Conservation (phyloP, 768 basidiomycete species). For the Kwoniella botswanensis region DNA sequence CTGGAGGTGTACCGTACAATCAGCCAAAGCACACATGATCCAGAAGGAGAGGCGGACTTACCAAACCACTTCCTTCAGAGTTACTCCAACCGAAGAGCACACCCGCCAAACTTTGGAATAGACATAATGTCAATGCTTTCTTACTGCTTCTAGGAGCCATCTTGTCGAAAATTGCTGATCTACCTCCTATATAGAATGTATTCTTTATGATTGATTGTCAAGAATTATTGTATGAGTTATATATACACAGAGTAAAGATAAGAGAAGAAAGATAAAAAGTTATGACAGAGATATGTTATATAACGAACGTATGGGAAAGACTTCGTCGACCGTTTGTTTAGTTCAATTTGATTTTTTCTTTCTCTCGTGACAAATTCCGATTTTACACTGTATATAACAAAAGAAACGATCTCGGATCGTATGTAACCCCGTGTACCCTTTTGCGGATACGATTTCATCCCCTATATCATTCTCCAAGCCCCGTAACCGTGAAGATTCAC, state of each 20-base stretch:
- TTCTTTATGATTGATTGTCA: background rate
- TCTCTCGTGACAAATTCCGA: background rate
- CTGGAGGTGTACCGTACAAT: conserved; percentile 6
- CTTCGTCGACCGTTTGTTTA: background rate
- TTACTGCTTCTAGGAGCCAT: conserved; percentile 38
- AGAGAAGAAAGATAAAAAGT: background rate
- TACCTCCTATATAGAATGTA: background rate
- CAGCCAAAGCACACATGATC: background rate
- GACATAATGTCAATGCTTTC: conserved; percentile 53
- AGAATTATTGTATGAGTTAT: background rate
- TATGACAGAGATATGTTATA: background rate
- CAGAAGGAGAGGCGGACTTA: conserved; percentile 16
- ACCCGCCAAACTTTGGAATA: conserved; percentile 56
- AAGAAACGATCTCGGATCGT: background rate
- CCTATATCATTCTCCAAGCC: background rate
- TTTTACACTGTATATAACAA: background rate
- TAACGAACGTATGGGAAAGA: background rate
- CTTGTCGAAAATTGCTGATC: conserved; percentile 3
- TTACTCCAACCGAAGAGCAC: conserved; percentile 57
- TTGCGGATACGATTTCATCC: background rate
- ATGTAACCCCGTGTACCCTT: background rate
- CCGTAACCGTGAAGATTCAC: background rate
- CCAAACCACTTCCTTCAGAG: conserved; percentile 53
- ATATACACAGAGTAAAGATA: background rate
- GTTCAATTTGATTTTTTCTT: background rate